Evolutionary conservation across 768 basidiomycete species (phyloP).

Genomic region (Harrya chromipes): DNA sequence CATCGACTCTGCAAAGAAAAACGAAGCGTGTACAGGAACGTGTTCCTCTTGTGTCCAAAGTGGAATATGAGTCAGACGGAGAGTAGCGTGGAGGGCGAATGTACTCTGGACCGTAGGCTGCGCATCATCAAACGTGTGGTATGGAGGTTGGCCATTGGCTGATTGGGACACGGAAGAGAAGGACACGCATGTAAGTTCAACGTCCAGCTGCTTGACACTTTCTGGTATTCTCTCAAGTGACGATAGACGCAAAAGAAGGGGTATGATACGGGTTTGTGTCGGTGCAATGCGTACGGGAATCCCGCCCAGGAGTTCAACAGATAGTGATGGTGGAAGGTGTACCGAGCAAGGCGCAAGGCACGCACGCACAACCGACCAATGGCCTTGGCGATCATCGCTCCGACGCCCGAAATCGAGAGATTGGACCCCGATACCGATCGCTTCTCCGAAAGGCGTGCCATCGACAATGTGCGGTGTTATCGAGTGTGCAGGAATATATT

Average conservation of each 20-base stretch:
- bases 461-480: conserved; percentile 67
- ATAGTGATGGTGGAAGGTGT: conserved; percentile 15
- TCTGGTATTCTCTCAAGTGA: conserved; percentile 28
- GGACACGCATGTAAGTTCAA: conserved; percentile 38
- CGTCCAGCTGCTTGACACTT: conserved; percentile 32
- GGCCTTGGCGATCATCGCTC: conserved; percentile 29
- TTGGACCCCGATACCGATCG: conserved; percentile 61
- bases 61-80: conserved; percentile 47
- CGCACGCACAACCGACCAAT: conserved; percentile 50
- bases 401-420: conserved; percentile 31
- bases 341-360: background rate
- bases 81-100: conserved; percentile 30
- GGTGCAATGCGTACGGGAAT: conserved; percentile 46
- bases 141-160: background rate
- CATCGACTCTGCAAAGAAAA: conserved; percentile 51
- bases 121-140: background rate
- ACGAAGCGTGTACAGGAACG: conserved; percentile 51
- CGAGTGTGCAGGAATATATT: conserved; percentile 49
- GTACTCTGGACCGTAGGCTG: background rate
- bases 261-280: conserved; percentile 59
- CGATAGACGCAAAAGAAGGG: conserved; percentile 46
- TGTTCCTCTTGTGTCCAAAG: conserved; percentile 38
- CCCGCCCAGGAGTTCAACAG: conserved; percentile 14
- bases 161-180: background rate
- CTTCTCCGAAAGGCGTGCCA: conserved; percentile 72